Percentiles rank a stretch among this genome's conserved stretches.
phyloP scores from a whole-genome alignment of 495 filamentous ascomycete genomes.

The Haplographium delicatum region DNA sequence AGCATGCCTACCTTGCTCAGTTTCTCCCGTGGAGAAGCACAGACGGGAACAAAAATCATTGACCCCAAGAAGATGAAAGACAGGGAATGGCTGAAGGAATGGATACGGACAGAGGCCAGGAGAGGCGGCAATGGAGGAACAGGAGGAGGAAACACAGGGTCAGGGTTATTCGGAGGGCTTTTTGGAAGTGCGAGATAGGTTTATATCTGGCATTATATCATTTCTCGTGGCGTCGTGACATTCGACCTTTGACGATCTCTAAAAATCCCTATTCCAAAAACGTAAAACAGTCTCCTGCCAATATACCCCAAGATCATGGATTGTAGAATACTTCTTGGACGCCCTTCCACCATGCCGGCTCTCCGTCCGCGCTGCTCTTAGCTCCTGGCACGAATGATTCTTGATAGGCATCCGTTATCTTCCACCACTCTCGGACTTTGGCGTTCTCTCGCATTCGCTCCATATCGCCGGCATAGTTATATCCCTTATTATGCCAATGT shows the following conservation, averaged over 20 bases:
- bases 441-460: constrained; percentile 60
- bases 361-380: constrained; percentile 52
- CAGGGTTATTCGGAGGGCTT: constrained; percentile 29
- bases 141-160: constrained; percentile 14
- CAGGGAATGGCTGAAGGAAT: constrained; percentile 48
- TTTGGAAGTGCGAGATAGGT: constrained; percentile 39
- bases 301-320: constrained; percentile 29
- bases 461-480: constrained; percentile 67
- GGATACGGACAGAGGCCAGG: constrained; percentile 56
- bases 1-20: constrained; percentile 62
- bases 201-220: constrained; percentile 12
- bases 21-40: constrained; percentile 57
- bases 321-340: constrained; percentile 69
- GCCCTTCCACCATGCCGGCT: constrained; percentile 64
- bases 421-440: constrained; percentile 73
- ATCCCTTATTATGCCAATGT: constrained; percentile 35
- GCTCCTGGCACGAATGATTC: constrained; percentile 57
- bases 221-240: constrained; percentile 13
- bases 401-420: constrained; percentile 70
- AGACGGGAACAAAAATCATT: constrained; percentile 47
- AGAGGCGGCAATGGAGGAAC: constrained; percentile 40
- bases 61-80: constrained; percentile 50
- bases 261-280: not conserved
- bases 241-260: not conserved
- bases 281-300: not conserved